Percentiles rank a stretch among this genome's conserved stretches.
Evolutionary conservation across 2,329 filamentous ascomycete genomes (phyloP).

Genomic region (Tolypocladium tropicale): DNA sequence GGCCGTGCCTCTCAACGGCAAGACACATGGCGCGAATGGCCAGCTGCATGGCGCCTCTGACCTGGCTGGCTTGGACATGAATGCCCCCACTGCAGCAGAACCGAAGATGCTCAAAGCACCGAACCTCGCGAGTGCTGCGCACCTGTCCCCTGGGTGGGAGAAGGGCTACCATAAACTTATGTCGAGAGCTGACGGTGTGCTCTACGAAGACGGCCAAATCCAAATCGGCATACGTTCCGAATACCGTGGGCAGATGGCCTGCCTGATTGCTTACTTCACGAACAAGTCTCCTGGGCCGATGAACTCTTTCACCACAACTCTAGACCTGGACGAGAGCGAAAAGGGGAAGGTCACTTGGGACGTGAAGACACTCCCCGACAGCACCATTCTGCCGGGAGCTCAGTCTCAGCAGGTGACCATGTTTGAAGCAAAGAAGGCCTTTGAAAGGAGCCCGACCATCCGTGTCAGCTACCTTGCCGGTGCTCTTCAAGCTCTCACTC

Average conservation of each 20-base stretch:
- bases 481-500: slow-evolving; percentile 80
- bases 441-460: slow-evolving; percentile 78
- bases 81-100: slow-evolving; percentile 44
- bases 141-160: slow-evolving; percentile 93
- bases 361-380: slow-evolving; percentile 80
- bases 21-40: slow-evolving; percentile 38
- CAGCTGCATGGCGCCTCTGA: slow-evolving; percentile 48
- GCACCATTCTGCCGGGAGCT: slow-evolving; percentile 58
- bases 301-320: slow-evolving; percentile 85
- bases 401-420: slow-evolving; percentile 92
- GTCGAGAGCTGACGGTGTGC: slow-evolving; percentile 69
- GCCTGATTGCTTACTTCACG: slow-evolving; percentile 88
- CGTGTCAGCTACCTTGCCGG: slow-evolving; percentile 91
- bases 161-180: slow-evolving; percentile 77
- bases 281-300: slow-evolving; percentile 85
- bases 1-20: slow-evolving; percentile 37
- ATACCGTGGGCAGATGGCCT: slow-evolving; percentile 91
- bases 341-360: slow-evolving; percentile 68
- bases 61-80: slow-evolving; percentile 75
- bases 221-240: slow-evolving; percentile 89
- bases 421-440: slow-evolving; percentile 78
- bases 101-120: slow-evolving; percentile 53
- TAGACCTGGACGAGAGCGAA: slow-evolving; percentile 66
- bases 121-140: slow-evolving; percentile 84
- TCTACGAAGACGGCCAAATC: slow-evolving; percentile 92